Conservation (phyloP, 1,139 yeast species). For the Yamadazyma friedrichii region DNA sequence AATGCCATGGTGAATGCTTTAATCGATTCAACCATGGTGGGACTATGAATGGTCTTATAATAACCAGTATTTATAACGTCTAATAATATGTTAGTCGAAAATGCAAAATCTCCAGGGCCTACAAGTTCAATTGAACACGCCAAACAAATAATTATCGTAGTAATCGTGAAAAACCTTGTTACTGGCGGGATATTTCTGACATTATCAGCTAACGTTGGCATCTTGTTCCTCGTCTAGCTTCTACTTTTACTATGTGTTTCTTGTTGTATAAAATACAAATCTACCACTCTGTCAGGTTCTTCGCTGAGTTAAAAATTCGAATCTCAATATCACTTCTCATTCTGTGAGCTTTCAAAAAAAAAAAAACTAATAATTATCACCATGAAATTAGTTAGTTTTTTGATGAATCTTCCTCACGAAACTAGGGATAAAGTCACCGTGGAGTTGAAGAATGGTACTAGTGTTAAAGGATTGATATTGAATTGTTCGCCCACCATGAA, state of each 20-base stretch:
- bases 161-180: constrained; percentile 44
- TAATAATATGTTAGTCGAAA: background rate
- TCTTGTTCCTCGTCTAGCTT: background rate
- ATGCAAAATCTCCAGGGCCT: background rate
- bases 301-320: no score
- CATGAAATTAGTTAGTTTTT: constrained; percentile 56
- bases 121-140: constrained; percentile 6
- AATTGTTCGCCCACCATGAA: constrained; percentile 94
- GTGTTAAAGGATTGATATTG: constrained; percentile 51
- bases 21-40: background rate
- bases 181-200: constrained; percentile 45
- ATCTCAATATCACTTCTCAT: no score
- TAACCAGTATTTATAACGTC: background rate
- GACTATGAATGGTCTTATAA: background rate
- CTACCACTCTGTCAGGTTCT: background rate
- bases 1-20: constrained; percentile 2
- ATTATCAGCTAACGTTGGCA: constrained; percentile 23
- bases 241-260: constrained; percentile 5
- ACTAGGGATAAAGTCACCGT: constrained; percentile 87
- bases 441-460: constrained; percentile 82
- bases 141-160: constrained; percentile 30
- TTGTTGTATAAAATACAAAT: no score
- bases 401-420: constrained; percentile 69
- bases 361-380: constrained; percentile 16
- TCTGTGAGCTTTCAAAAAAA: no score